These are phyloP conservation scores for Solanum virginianum DNA, from an alignment of 257 asterid genomes.

Conservation along the genomic window DNA sequence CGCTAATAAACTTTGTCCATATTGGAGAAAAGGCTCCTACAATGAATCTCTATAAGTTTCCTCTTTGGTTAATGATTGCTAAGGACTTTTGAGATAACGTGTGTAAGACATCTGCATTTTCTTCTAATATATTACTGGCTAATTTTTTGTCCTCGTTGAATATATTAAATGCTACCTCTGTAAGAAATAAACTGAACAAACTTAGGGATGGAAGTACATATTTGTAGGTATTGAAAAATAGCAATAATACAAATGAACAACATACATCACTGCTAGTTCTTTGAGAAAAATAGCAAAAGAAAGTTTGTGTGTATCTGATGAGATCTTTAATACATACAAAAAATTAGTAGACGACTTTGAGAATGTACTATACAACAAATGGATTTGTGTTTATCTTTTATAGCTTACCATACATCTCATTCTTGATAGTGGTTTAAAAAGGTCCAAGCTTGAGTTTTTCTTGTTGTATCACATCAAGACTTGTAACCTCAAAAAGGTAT, in stretches of 20 bases:
- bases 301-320: background rate
- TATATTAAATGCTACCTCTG: background rate
- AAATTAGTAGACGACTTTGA: no score
- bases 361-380: no score
- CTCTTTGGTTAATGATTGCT: background rate
- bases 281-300: background rate
- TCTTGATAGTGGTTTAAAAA: no score
- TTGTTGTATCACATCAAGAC: no score
- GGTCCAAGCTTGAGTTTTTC: no score
- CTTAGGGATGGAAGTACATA: background rate
- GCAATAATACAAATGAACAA: background rate
- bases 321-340: background rate
- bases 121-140: background rate
- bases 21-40: background rate
- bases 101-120: background rate
- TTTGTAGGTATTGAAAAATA: background rate
- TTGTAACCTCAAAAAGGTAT: no score
- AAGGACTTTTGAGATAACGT: background rate
- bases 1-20: background rate
- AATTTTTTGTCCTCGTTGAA: background rate
- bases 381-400: no score
- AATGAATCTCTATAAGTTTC: background rate
- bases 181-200: background rate
- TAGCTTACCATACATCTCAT: background rate
- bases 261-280: background rate